Conservation (phyloP, 495 filamentous ascomycete species). For the Penicillium taxi region DNA sequence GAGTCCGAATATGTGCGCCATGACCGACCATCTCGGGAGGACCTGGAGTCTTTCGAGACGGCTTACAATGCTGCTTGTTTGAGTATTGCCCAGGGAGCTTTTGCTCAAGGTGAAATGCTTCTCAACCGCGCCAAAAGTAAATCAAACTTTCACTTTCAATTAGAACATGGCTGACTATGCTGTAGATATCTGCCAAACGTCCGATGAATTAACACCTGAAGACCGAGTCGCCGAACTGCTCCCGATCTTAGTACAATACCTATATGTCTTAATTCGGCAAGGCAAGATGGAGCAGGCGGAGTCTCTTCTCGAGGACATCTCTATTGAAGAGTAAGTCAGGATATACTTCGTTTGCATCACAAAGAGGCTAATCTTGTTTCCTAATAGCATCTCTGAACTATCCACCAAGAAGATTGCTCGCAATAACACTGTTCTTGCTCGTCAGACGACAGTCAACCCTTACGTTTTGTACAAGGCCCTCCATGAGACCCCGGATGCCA, state of each 20-base stretch:
- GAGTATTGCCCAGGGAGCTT: constrained; percentile 72
- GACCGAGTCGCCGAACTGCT: constrained; percentile 77
- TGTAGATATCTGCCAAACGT: constrained; percentile 69
- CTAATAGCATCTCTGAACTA: constrained; percentile 60
- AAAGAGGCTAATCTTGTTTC: neutral
- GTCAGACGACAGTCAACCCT: constrained; percentile 57
- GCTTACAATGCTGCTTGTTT: constrained; percentile 88
- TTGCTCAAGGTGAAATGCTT: constrained; percentile 65
- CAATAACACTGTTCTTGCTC: constrained; percentile 63
- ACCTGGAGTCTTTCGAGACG: constrained; percentile 86
- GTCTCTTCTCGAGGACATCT: constrained; percentile 55
- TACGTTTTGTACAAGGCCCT: constrained; percentile 65
- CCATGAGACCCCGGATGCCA: constrained; percentile 47
- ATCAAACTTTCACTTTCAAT: neutral
- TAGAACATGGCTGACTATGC: constrained; percentile 5
- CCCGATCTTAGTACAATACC: constrained; percentile 79
- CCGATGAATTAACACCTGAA: constrained; percentile 73
- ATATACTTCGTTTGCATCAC: neutral
- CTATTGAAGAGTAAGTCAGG: constrained; percentile 50
- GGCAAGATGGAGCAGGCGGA: constrained; percentile 70
- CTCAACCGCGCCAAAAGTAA: constrained; percentile 71
- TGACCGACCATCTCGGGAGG: constrained; percentile 58
- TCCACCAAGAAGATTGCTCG: constrained; percentile 71
- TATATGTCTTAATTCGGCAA: constrained; percentile 66
- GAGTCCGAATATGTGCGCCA: constrained; percentile 43